Conservation (phyloP, 108 stramenopile species). For the Cyclotella baltica region DNA sequence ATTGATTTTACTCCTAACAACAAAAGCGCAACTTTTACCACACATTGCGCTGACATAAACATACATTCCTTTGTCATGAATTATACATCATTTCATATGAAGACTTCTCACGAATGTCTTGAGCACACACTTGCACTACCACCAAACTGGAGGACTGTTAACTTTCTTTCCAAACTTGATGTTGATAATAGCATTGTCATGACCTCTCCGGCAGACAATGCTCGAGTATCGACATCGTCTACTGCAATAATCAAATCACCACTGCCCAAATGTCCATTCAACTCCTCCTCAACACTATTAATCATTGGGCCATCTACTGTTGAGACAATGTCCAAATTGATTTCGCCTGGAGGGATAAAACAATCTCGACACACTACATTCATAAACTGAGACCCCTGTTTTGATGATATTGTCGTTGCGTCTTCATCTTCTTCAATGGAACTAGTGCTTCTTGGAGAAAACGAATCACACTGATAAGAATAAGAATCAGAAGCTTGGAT, state of each 20-base stretch:
- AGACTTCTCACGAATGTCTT: too few relatives aligned
- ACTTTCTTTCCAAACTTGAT: conserved; percentile 22
- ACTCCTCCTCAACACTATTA: conserved; percentile 65
- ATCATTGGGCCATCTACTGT: conserved; percentile 89
- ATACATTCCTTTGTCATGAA: too few relatives aligned
- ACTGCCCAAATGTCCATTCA: conserved; percentile 74
- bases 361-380: conserved; percentile 81
- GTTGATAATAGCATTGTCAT: conserved; percentile 49
- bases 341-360: conserved; percentile 76
- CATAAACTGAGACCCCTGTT: conserved; percentile 32
- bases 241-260: conserved; percentile 86
- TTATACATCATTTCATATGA: too few relatives aligned
- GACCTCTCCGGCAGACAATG: conserved; percentile 76
- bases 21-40: too few relatives aligned
- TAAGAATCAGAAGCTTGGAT: conserved; percentile 74
- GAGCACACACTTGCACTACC: conserved; percentile 15
- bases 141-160: conserved; percentile 48
- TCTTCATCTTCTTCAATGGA: conserved; percentile 19
- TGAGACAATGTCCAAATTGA: conserved; percentile 79
- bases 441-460: conserved; percentile 22
- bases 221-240: conserved; percentile 77
- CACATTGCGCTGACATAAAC: too few relatives aligned
- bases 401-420: conserved; percentile 36
- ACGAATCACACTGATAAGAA: conserved; percentile 64
- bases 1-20: too few relatives aligned